phyloP scores from a whole-genome alignment of 2,329 filamentous ascomycete genomes.

The Pyricularia sp. region DNA sequence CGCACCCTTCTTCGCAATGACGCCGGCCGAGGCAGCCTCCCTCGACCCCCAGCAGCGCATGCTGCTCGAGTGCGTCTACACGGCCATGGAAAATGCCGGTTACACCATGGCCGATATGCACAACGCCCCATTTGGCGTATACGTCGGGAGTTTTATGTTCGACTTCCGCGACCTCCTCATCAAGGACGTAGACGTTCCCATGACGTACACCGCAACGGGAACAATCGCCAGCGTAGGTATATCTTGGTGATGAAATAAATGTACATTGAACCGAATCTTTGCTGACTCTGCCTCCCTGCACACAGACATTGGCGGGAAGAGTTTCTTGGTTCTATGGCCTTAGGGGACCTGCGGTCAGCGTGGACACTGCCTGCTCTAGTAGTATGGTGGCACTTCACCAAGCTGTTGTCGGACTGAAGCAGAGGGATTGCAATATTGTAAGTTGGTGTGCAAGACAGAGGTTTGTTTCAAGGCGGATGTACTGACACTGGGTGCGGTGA shows the following conservation, averaged over 20 bases:
- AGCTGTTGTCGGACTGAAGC: neutral
- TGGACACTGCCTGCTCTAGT: constrained; percentile 29
- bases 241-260: no score
- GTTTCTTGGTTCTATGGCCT: constrained; percentile 22
- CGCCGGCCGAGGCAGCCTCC: neutral
- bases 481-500: no score
- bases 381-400: constrained; percentile 18
- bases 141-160: neutral
- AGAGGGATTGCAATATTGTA: neutral
- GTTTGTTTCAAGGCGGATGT: no score
- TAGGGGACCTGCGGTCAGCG: constrained; percentile 23
- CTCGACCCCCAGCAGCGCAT: neutral
- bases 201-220: neutral
- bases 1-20: constrained; percentile 18
- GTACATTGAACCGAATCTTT: no score
- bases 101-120: neutral
- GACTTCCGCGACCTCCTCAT: constrained; percentile 1
- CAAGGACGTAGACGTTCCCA: neutral
- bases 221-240: neutral
- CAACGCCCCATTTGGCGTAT: neutral
- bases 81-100: neutral
- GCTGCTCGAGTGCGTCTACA: neutral
- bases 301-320: neutral
- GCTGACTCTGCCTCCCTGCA: no score
- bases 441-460: no score